phyloP scores from a whole-genome alignment of 805 yeast genomes.

The Hanseniaspora lindneri region DNA sequence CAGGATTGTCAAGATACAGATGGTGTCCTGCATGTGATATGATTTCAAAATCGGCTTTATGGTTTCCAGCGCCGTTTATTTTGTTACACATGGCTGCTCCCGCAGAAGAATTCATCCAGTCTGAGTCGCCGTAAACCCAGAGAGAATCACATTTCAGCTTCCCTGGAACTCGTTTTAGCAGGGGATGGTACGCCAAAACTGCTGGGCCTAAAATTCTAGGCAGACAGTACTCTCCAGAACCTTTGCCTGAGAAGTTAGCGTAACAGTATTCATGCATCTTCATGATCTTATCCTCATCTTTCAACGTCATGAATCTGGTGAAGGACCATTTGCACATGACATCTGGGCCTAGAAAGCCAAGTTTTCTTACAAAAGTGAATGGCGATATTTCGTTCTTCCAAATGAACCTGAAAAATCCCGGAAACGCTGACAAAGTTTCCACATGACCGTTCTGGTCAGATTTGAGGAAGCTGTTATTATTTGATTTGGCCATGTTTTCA shows the following conservation, averaged over 20 bases:
- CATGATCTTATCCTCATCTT: constrained; percentile 27
- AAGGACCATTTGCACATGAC: constrained; percentile 45
- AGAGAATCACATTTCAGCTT: constrained; percentile 27
- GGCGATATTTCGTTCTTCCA: constrained; percentile 51
- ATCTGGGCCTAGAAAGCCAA: constrained; percentile 46
- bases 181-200: constrained; percentile 45
- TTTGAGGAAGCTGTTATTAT: constrained; percentile 21
- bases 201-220: constrained; percentile 51
- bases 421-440: constrained; percentile 28
- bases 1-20: constrained; percentile 48
- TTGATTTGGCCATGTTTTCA: not conserved
- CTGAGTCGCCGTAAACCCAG: constrained; percentile 57
- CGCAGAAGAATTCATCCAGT: constrained; percentile 59
- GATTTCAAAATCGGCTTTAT: constrained; percentile 25
- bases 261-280: constrained; percentile 45
- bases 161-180: constrained; percentile 40
- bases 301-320: constrained; percentile 32
- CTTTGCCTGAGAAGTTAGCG: constrained; percentile 39
- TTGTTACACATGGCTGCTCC: constrained; percentile 37
- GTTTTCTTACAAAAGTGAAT: constrained; percentile 37
- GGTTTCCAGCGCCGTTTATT: constrained; percentile 20
- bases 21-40: constrained; percentile 54
- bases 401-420: constrained; percentile 31
- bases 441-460: constrained; percentile 29
- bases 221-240: constrained; percentile 54